Evolutionary conservation across 208 protist genomes (phyloP).

Genomic region (Trypanosoma melophagium): DNA sequence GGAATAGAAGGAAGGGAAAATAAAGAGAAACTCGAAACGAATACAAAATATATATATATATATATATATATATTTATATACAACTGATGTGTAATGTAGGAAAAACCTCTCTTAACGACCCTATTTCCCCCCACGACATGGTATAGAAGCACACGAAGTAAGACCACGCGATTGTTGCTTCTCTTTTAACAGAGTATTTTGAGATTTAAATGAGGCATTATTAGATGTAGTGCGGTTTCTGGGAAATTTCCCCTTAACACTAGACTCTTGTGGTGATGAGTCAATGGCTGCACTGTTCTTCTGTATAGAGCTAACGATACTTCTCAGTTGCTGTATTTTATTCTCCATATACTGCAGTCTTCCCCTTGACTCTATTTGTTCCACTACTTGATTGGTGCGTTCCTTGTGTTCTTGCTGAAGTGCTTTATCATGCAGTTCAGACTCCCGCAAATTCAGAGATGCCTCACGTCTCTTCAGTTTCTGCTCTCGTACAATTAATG

Average conservation of each 20-base stretch:
- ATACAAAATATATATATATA: too few species aligned
- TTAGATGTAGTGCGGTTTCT: too few species aligned
- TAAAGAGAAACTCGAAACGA: too few species aligned
- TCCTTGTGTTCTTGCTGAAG: not conserved
- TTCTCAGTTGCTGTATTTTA: conserved; percentile 2
- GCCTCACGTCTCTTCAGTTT: not conserved
- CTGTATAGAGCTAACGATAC: not conserved
- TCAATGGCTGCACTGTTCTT: not conserved
- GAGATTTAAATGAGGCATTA: too few species aligned
- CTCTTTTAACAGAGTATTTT: too few species aligned
- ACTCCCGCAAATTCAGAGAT: not conserved
- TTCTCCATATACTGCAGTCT: not conserved
- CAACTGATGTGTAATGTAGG: too few species aligned
- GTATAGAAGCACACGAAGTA: too few species aligned
- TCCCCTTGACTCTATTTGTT: not conserved
- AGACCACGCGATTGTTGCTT: too few species aligned
- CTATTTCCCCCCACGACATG: too few species aligned
- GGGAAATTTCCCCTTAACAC: not conserved
- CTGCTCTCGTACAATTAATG: not conserved
- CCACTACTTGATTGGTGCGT: not conserved
- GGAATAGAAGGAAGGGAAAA: too few species aligned
- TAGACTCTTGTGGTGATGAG: not conserved
- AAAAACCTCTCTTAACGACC: too few species aligned
- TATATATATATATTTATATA: too few species aligned
- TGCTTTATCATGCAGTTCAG: not conserved